Base-by-base conservation (phyloP, 257 asterid genomes). In the Rubia yunnanensis region DNA sequence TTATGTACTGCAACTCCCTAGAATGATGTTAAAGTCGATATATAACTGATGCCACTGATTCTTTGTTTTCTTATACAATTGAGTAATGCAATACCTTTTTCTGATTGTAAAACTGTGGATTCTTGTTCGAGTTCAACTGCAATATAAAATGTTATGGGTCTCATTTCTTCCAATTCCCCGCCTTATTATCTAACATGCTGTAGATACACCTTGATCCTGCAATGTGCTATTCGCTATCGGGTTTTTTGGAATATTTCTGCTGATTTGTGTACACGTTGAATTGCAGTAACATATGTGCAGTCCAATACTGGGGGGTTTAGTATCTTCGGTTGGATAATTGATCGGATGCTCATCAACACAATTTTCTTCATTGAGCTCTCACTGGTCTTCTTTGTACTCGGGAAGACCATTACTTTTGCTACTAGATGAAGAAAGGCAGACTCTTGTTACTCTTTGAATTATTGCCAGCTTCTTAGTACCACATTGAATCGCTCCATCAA, bases 231-330 rank as follows among this genome's bases (percentile, higher is more conserved):
- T 20, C 8, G 14, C 10, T 22, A 31, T 44, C 10, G 11, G n/a
- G n/a, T 7, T 24, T 49, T 48, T 22, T 5, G 6, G 4, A 22
- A n/a, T 46, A 18, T 18, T 27, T 20, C 41, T 17, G 3, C 70
- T 65, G 49, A 65, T 20, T 50, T 59, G 7, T 32, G 23, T 50
- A 30, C n/a, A 11, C 38, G 23, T 32, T 67, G 48, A 35, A 18
- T 52, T 85, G 90, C 86, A 89, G 96, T 90, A 65, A 73, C 91
- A 11, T 87, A 87, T 70, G 89, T 90, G 65, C 87, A 81, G 82
- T 84, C 95, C 46, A 90, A 87, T 79, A 75, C 90, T 0, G 87
- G 97, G 36, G 97, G 97, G 63, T 87, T 90, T 74, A 90, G 92
- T 23, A 78, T 90, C 62, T 90, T 79, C 36, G 97, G 96, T 48